A percentile compares a stretch with the other conserved stretches of the same genome.
Evolutionary conservation across 2,329 filamentous ascomycete genomes (phyloP).

Genomic region (Furcasterigmium furcatum): DNA sequence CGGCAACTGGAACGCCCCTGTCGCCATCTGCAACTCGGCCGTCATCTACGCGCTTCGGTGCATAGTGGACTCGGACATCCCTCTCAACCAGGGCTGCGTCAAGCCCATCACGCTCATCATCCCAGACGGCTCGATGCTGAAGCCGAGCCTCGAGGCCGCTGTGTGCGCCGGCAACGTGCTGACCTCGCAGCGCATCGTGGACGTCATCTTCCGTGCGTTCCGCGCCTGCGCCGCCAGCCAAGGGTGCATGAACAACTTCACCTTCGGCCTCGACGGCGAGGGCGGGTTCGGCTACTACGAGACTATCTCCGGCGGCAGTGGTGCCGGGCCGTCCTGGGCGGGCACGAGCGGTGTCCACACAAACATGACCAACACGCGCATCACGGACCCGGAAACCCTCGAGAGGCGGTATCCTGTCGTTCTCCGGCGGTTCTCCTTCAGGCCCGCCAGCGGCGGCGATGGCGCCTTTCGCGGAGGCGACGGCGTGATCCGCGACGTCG

Average conservation of each 20-base stretch:
- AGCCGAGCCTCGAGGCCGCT: conserved; percentile 25
- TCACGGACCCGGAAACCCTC: conserved; percentile 77
- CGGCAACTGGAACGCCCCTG: conserved; percentile 24
- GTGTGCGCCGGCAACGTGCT: conserved; percentile 27
- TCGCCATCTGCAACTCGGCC: conserved; percentile 26
- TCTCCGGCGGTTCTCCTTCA: conserved; percentile 65
- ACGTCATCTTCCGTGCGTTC: conserved; percentile 75
- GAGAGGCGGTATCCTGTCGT: conserved; percentile 74
- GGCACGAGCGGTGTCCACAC: conserved; percentile 73
- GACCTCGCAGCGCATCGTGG: conserved; percentile 36
- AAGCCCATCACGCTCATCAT: conserved; percentile 73
- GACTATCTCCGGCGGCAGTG: conserved; percentile 75
- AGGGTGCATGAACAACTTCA: conserved; percentile 79
- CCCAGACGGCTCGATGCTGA: conserved; percentile 51
- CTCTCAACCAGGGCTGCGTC: conserved; percentile 51
- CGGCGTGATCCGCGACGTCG: conserved; percentile 67
- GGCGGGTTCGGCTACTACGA: conserved; percentile 82
- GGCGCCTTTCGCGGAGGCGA: conserved; percentile 64
- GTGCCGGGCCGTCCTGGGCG: conserved; percentile 70
- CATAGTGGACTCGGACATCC: conserved; percentile 27
- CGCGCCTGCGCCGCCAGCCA: conserved; percentile 71
- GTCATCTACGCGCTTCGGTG: conserved; percentile 29
- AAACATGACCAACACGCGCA: conserved; percentile 84
- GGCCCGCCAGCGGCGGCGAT: conserved; percentile 58
- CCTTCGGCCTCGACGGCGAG: conserved; percentile 64